Evolutionary conservation across 2,329 filamentous ascomycete genomes (phyloP).

Genomic region (Aspergillus sclerotialis): DNA sequence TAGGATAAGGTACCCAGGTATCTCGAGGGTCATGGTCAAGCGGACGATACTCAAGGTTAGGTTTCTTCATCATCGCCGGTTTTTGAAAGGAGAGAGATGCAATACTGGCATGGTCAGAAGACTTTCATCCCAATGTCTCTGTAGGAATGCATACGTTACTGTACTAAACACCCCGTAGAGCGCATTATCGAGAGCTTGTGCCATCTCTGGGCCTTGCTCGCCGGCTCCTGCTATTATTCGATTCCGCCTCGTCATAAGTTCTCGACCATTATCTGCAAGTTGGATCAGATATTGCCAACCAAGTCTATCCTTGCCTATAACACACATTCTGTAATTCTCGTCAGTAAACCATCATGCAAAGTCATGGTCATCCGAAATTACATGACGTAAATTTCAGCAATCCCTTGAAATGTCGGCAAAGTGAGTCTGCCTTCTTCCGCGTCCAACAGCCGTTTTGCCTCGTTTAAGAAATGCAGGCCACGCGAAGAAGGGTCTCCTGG

Average conservation of each 20-base stretch:
- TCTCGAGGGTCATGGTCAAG: slow-evolving; percentile 2
- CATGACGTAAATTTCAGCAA: slow-evolving; percentile 16
- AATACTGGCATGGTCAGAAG: neutral
- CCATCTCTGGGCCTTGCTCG: slow-evolving; percentile 3
- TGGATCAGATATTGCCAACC: slow-evolving; percentile 22
- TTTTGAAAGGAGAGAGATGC: slow-evolving; percentile 6
- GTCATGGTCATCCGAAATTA: slow-evolving; percentile 4
- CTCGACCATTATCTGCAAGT: slow-evolving; percentile 3
- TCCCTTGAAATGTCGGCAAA: slow-evolving; percentile 16
- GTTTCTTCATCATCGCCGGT: slow-evolving; percentile 3
- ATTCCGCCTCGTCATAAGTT: slow-evolving; percentile 2
- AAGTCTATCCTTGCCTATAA: slow-evolving; percentile 18
- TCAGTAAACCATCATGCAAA: neutral
- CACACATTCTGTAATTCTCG: slow-evolving; percentile 7
- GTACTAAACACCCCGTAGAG: slow-evolving; percentile 8
- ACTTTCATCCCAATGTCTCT: no score
- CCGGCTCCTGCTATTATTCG: neutral
- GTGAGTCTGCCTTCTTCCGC: slow-evolving; percentile 16
- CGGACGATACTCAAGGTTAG: neutral
- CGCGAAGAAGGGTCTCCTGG: slow-evolving; percentile 8
- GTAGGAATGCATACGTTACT: slow-evolving; percentile 3
- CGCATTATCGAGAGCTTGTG: slow-evolving; percentile 3
- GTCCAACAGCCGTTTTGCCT: slow-evolving; percentile 17
- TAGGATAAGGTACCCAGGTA: slow-evolving; percentile 9
- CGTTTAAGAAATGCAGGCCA: slow-evolving; percentile 19